These are phyloP conservation scores for Fusarium nanum DNA, from an alignment of 2,329 filamentous ascomycete species.

Conservation along the genomic window DNA sequence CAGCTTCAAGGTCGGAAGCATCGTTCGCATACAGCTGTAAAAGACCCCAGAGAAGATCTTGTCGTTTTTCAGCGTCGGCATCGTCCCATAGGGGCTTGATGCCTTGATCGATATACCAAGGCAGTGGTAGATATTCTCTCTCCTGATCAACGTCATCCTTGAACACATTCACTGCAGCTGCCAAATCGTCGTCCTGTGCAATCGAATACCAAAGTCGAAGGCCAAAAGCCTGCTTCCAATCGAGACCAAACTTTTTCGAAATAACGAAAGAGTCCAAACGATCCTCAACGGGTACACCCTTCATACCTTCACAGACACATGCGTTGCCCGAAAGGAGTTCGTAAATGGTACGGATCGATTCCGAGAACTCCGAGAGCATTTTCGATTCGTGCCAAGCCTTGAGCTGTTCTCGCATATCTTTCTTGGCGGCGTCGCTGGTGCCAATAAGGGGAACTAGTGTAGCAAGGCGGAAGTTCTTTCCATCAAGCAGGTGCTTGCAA, in stretches of 20 bases:
- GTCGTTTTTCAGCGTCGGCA: conserved; percentile 65
- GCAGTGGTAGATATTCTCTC: conserved; percentile 77
- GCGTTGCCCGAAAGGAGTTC: conserved; percentile 90
- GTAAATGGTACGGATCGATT: conserved; percentile 87
- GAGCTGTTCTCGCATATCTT: conserved; percentile 83
- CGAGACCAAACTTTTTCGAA: conserved; percentile 83
- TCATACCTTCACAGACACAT: conserved; percentile 83
- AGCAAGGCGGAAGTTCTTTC: conserved; percentile 84
- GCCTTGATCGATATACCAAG: conserved; percentile 74
- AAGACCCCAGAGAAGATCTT: conserved; percentile 89
- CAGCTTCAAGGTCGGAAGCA: conserved; percentile 70
- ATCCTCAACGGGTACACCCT: conserved; percentile 79
- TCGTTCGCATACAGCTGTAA: conserved; percentile 81
- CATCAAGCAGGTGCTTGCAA: conserved; percentile 80
- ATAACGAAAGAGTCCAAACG: conserved; percentile 83
- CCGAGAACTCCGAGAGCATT: conserved; percentile 86
- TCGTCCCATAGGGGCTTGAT: conserved; percentile 71
- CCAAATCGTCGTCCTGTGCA: conserved; percentile 73
- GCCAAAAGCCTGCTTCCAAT: conserved; percentile 95
- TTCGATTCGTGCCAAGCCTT: conserved; percentile 86
- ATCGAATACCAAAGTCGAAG: conserved; percentile 91
- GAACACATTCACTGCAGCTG: conserved; percentile 78
- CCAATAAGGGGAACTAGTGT: conserved; percentile 87
- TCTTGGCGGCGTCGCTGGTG: conserved; percentile 73
- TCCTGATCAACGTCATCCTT: conserved; percentile 77